Conservation (phyloP, 202 grass and related monocot species). For the Setaria viridis region DNA sequence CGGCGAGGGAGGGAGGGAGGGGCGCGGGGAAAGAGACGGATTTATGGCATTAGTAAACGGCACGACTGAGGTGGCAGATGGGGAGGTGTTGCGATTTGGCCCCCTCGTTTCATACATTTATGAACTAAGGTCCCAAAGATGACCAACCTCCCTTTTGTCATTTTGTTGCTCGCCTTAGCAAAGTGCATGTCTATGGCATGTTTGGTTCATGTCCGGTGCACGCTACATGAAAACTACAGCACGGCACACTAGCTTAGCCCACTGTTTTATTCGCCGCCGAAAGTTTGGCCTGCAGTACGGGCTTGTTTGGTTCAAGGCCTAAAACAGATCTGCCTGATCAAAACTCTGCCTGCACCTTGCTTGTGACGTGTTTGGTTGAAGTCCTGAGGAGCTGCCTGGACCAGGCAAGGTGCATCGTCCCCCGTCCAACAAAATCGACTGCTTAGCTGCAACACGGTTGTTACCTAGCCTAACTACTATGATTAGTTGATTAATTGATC, state of each 20-base stretch:
- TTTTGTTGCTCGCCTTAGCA: not conserved
- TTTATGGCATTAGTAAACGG: conserved; percentile 31
- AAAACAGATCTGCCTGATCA: too few relatives aligned
- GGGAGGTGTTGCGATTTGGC: not conserved
- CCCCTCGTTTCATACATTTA: not conserved
- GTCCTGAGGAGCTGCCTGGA: too few relatives aligned
- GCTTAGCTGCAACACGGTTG: too few relatives aligned
- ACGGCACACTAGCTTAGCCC: not conserved
- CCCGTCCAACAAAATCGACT: too few relatives aligned
- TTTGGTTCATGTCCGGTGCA: not conserved
- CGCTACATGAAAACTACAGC: not conserved
- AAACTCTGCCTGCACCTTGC: too few relatives aligned
- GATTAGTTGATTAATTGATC: too few relatives aligned
- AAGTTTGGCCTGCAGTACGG: too few relatives aligned
- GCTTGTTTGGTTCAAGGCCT: too few relatives aligned
- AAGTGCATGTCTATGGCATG: not conserved
- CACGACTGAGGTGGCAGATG: not conserved
- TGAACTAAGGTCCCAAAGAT: not conserved
- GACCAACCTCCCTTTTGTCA: not conserved
- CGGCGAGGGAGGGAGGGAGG: not conserved
- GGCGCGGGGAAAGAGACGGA: conserved; percentile 35
- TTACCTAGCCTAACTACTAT: too few relatives aligned
- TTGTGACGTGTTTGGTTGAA: too few relatives aligned
- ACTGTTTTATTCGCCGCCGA: not conserved
- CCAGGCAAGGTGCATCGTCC: too few relatives aligned